A percentile compares a stretch with the other conserved stretches of the same genome.
phyloP scores from a whole-genome alignment of 768 basidiomycete genomes.

The Tylopilus vinaceipallidus region DNA sequence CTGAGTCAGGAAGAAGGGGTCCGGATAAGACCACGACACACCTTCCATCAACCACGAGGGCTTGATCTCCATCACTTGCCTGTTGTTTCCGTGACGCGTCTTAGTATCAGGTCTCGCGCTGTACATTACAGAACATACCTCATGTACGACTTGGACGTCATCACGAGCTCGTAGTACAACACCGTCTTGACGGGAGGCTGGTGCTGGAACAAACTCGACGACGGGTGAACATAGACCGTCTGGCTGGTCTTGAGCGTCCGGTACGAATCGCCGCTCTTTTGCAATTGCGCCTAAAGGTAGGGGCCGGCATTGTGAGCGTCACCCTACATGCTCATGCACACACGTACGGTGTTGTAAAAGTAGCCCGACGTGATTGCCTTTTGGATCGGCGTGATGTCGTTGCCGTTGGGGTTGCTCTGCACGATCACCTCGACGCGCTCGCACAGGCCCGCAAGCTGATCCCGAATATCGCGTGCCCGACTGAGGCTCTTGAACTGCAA shows the following conservation, averaged over 20 bases:
- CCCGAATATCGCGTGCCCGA: conserved; percentile 93
- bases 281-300: conserved; percentile 89
- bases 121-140: conserved; percentile 50
- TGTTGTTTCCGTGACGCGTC: conserved; percentile 27
- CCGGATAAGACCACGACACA: conserved; percentile 41
- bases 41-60: conserved; percentile 92
- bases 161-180: conserved; percentile 94
- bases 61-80: conserved; percentile 98
- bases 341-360: conserved; percentile 87
- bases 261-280: conserved; percentile 96
- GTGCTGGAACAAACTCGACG: conserved; percentile 90
- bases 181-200: conserved; percentile 91
- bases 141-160: conserved; percentile 95
- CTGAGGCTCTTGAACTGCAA: conserved; percentile 93
- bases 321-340: background rate
- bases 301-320: no score
- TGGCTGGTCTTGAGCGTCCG: conserved; percentile 95
- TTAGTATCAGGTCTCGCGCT: background rate
- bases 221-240: conserved; percentile 96
- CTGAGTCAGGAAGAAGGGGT: no score
- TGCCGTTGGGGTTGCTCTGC: conserved; percentile 83
- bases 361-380: conserved; percentile 95
- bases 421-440: conserved; percentile 96
- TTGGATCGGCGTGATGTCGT: conserved; percentile 90
- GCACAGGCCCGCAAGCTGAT: conserved; percentile 92